Evolutionary conservation across 2,329 filamentous ascomycete genomes (phyloP).

Genomic region (Penicillium polonicum): DNA sequence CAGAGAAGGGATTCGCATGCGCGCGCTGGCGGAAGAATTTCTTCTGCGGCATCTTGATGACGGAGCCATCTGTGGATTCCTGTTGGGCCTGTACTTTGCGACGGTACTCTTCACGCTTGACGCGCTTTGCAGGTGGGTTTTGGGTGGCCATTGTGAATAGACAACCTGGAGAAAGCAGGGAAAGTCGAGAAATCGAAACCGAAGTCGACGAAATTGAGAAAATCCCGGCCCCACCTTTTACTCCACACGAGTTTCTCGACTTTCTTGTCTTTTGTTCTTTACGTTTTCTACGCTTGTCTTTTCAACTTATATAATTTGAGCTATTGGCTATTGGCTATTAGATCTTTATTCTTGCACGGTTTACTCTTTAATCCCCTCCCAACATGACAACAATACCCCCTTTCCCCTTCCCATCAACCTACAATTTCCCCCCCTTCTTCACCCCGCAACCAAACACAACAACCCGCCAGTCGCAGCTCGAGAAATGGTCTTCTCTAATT

Average conservation of each 20-base stretch:
- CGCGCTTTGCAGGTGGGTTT: conserved; percentile 55
- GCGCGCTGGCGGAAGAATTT: conserved; percentile 95
- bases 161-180: background rate
- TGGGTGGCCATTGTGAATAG: conserved; percentile 18
- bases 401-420: conserved; percentile 44
- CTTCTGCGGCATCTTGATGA: conserved; percentile 76
- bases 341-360: no score
- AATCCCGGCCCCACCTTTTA: conserved; percentile 13
- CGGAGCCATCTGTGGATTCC: conserved; percentile 20
- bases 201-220: conserved; percentile 7
- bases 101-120: conserved; percentile 67
- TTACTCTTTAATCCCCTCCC: background rate
- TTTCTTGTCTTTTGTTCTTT: background rate
- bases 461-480: conserved; percentile 55
- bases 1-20: conserved; percentile 97
- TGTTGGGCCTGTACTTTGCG: conserved; percentile 23
- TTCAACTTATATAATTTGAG: background rate
- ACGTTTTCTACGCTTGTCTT: background rate
- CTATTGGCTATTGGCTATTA: background rate
- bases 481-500: conserved; percentile 83
- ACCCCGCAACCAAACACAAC: conserved; percentile 48
- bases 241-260: conserved; percentile 3
- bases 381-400: conserved; percentile 18
- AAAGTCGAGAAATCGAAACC: conserved; percentile 8
- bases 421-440: conserved; percentile 56